Evolutionary conservation across 2,329 filamentous ascomycete genomes (phyloP).

Genomic region (Polychaeton citri): DNA sequence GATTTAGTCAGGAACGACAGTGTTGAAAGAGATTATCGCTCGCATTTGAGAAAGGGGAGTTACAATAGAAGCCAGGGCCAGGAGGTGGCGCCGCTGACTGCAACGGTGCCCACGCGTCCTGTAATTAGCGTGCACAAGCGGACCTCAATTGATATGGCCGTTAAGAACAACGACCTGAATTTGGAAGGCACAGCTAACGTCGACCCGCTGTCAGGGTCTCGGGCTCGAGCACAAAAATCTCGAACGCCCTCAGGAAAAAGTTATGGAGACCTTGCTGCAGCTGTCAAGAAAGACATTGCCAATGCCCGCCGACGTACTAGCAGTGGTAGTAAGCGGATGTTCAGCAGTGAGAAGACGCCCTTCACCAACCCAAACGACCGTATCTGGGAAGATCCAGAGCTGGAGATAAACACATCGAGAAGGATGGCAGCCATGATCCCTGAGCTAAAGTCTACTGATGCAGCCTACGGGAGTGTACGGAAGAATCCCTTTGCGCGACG

Average conservation of each 20-base stretch:
- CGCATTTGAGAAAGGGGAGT: conserved; percentile 57
- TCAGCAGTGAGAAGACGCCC: conserved; percentile 53
- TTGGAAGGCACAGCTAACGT: background rate
- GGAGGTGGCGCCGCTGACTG: conserved; percentile 4
- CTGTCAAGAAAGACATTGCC: conserved; percentile 21
- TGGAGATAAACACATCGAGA: conserved; percentile 13
- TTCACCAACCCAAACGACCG: conserved; percentile 60
- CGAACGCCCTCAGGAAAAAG: conserved; percentile 18
- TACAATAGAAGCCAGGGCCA: conserved; percentile 44
- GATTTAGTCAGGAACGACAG: conserved; percentile 11
- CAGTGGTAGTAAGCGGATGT: conserved; percentile 50
- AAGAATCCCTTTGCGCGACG: conserved; percentile 50
- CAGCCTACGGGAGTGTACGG: conserved; percentile 31
- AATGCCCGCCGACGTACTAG: conserved; percentile 37
- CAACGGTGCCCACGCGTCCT: conserved; percentile 1
- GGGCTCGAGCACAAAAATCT: conserved; percentile 7
- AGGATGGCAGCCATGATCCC: conserved; percentile 9
- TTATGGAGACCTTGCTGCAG: conserved; percentile 22
- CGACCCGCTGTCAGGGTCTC: background rate
- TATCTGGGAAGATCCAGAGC: conserved; percentile 79
- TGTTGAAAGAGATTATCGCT: conserved; percentile 41
- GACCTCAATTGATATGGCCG: conserved; percentile 5
- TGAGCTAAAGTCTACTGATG: conserved; percentile 9
- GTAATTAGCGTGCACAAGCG: conserved; percentile 4
- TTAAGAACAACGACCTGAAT: conserved; percentile 2